These are phyloP conservation scores for Erodium texanum DNA, from an alignment of 441 rosid genomes.

Conservation along the genomic window DNA sequence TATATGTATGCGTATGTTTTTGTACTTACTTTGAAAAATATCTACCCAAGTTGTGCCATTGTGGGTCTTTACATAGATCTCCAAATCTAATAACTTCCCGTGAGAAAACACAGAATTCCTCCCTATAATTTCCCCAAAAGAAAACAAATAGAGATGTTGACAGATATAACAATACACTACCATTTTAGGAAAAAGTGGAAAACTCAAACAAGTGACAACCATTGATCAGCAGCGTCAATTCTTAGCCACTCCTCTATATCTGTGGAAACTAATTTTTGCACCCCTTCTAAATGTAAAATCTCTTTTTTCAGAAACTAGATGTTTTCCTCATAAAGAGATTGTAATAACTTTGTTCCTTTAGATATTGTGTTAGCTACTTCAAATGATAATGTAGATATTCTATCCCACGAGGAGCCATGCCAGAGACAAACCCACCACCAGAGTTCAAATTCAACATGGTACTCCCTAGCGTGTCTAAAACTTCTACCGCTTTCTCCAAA, in stretches of 20 bases:
- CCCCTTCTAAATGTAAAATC: constrained; percentile 88
- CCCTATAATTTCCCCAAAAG: constrained; percentile 64
- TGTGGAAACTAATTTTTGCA: constrained; percentile 72
- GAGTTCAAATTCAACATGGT: constrained; percentile 79
- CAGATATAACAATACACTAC: background rate
- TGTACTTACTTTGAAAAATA: constrained; percentile 75
- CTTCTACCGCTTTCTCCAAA: constrained; percentile 80
- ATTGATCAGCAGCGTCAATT: constrained; percentile 81
- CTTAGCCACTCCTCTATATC: constrained; percentile 70
- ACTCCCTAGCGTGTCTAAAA: constrained; percentile 89
- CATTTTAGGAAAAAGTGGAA: background rate
- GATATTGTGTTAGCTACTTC: constrained; percentile 95
- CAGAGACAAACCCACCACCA: constrained; percentile 64
- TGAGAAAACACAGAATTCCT: constrained; percentile 73
- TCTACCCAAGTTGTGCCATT: constrained; percentile 94
- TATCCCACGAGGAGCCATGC: constrained; percentile 68
- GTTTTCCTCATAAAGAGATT: constrained; percentile 67
- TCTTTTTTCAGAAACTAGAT: constrained; percentile 61
- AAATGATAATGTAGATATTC: constrained; percentile 74
- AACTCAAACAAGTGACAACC: constrained; percentile 28
- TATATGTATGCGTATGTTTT: too few relatives aligned
- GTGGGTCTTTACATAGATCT: constrained; percentile 98
- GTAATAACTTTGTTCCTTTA: constrained; percentile 87
- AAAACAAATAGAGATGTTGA: background rate
- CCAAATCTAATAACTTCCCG: constrained; percentile 98